Conservation (phyloP, 2,329 filamentous ascomycete species). For the Fusarium xylarioides region DNA sequence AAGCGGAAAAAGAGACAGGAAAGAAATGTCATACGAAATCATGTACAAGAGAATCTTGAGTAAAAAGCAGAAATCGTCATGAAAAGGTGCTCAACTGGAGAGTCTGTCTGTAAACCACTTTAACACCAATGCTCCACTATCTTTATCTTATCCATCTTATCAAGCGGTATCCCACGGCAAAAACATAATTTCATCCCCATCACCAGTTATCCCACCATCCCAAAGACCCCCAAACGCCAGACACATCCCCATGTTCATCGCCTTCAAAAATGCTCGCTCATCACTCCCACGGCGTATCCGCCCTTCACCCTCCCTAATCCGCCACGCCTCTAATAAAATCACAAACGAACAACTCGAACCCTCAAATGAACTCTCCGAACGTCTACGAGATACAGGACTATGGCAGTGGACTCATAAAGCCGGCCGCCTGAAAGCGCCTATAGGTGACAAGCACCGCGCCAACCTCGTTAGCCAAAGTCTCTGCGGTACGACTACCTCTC, state of each 20-base stretch:
- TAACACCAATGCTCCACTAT: background rate
- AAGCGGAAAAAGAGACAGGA: background rate
- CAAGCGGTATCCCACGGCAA: slow-evolving; percentile 33
- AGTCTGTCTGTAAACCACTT: background rate
- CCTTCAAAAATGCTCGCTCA: slow-evolving; percentile 22
- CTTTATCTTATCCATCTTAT: slow-evolving; percentile 32
- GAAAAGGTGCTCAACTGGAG: background rate
- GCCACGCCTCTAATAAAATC: slow-evolving; percentile 1
- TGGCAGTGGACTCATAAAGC: slow-evolving; percentile 34
- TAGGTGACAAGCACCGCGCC: slow-evolving; percentile 52
- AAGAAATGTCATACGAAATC: rapidly evolving
- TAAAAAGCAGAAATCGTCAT: background rate
- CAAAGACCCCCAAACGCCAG: background rate
- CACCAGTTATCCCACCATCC: background rate
- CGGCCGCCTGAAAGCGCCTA: slow-evolving; percentile 12
- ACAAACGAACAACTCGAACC: slow-evolving; percentile 2
- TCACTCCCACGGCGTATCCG: slow-evolving; percentile 9
- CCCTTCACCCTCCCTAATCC: background rate
- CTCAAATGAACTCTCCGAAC: slow-evolving; percentile 18
- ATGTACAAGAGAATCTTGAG: rapidly evolving
- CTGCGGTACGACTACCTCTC: slow-evolving; percentile 50
- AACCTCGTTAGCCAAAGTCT: slow-evolving; percentile 63
- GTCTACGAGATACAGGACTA: slow-evolving; percentile 40
- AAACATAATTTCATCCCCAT: slow-evolving; percentile 31
- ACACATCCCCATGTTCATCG: slow-evolving; percentile 28